A percentile compares a stretch with the other conserved stretches of the same genome.
Conservation (phyloP, 768 basidiomycete genomes). For the Cyathus striatus region DNA sequence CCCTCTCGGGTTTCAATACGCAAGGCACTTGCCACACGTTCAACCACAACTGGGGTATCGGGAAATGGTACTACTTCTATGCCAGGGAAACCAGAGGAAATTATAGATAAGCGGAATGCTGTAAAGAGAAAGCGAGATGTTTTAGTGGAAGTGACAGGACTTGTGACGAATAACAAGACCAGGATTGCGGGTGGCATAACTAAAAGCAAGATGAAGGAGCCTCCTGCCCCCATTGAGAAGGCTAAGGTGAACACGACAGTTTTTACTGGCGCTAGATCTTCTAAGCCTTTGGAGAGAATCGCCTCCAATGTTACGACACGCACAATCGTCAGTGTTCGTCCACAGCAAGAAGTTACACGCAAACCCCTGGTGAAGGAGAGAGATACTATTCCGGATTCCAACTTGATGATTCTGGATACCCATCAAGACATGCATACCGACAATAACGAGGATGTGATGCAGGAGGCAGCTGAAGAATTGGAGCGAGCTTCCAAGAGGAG, state of each 20-base stretch:
- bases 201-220: slow-evolving; percentile 47
- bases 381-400: not conserved
- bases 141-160: slow-evolving; percentile 61
- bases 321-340: not conserved
- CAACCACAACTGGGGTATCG: slow-evolving; percentile 20
- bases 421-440: not conserved
- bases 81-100: slow-evolving; percentile 24
- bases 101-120: slow-evolving; percentile 31
- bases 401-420: slow-evolving; percentile 13
- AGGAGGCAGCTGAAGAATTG: slow-evolving; percentile 38
- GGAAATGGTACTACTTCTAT: slow-evolving; percentile 36
- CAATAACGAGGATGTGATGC: slow-evolving; percentile 10
- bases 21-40: slow-evolving; percentile 46
- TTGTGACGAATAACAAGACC: slow-evolving; percentile 25
- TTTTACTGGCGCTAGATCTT: slow-evolving; percentile 20
- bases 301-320: not conserved
- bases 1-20: slow-evolving; percentile 50
- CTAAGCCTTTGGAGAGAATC: slow-evolving; percentile 4
- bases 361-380: not conserved
- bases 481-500: slow-evolving; percentile 57
- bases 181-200: slow-evolving; percentile 7
- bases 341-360: too few species aligned
- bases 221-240: slow-evolving; percentile 19
- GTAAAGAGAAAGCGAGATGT: slow-evolving; percentile 76
- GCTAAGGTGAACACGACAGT: slow-evolving; percentile 23